Percentiles rank a stretch among this genome's conserved stretches.
These are phyloP conservation scores for Neurospora sp. DNA, from an alignment of 2,329 filamentous ascomycete species.

Conservation along the genomic window DNA sequence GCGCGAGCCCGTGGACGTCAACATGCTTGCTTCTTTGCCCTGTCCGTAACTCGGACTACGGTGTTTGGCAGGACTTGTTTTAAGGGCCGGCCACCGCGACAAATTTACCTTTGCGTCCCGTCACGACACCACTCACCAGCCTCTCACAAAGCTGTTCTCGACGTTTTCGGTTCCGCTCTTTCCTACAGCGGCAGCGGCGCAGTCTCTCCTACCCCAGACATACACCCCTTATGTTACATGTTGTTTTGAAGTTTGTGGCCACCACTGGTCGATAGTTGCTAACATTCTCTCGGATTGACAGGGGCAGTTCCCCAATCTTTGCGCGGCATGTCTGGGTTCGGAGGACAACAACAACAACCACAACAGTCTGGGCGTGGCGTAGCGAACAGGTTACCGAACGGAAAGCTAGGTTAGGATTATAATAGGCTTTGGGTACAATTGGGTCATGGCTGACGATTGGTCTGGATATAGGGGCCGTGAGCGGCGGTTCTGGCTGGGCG, in stretches of 20 bases:
- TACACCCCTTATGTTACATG: background rate
- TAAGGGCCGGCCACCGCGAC: background rate
- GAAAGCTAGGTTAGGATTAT: conserved; percentile 48
- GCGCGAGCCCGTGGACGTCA: background rate
- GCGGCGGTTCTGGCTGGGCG: conserved; percentile 48
- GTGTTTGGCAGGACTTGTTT: background rate
- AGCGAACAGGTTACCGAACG: conserved; percentile 52
- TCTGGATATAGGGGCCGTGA: conserved; percentile 26
- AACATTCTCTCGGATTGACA: conserved; percentile 25
- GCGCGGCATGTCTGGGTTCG: conserved; percentile 53
- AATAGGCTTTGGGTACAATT: background rate
- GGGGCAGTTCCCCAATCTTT: conserved; percentile 53
- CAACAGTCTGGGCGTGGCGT: conserved; percentile 45
- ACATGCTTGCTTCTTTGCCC: background rate
- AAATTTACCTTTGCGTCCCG: background rate
- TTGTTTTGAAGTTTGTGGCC: background rate
- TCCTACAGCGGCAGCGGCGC: background rate
- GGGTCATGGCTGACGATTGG: conserved; percentile 8
- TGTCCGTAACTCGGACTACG: background rate
- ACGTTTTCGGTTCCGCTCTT: background rate
- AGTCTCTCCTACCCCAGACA: background rate
- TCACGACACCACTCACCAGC: background rate
- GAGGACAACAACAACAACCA: conserved; percentile 48
- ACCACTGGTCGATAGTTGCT: conserved; percentile 20
- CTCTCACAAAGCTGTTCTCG: background rate